Evolutionary conservation across 305 asterid species (phyloP), one percentile per base, ranked within the genome.

Genomic region (Nicotiana rustica): DNA sequence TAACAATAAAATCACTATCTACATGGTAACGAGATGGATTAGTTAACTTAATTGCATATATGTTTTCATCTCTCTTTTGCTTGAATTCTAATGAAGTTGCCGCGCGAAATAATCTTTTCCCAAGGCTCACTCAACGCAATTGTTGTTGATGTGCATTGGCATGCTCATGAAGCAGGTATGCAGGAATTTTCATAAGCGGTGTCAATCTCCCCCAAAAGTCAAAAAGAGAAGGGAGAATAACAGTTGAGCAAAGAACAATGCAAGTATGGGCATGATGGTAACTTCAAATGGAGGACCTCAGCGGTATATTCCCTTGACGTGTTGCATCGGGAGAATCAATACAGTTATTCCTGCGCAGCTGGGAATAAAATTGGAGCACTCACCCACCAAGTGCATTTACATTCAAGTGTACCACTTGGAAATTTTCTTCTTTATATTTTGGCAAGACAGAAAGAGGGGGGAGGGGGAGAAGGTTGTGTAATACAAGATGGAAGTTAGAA

Each of bases 231-330:
- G 49, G 49, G 1, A 8, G 12, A 41, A 41, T 7, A 41, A 59
- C 10, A n/a, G 64, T n/a, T 1, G n/a, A 55, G 18, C 25, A 59
- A 59, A 59, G 64, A 59, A 59, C 10, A 17, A 41, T 41, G 10
- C 52, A 69, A 69, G 36, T 21, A 6, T 0, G 79, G 15, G 79
- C 64, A 73, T 0, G 15, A 25, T 0, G 10, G 79, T 73, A 73
- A 73, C 25, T 3, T 71, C 14, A 6, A 70, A 47, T 1, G 61
- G 78, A 73, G 79, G 41, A 49, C 79, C 79, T 47, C 29, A 49
- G 0, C 79, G 25, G 15, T 49, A 25, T 49, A 49, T 73, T 52
- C 25, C 12, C 15, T 73, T 10, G 57, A 14, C 8, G 55, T 68
- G 31, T 17, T 68, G 3, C 18, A 65, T 65, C 4, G 70, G 70